Base-by-base conservation (phyloP, 805 yeast species). In the Metschnikowia similis region DNA sequence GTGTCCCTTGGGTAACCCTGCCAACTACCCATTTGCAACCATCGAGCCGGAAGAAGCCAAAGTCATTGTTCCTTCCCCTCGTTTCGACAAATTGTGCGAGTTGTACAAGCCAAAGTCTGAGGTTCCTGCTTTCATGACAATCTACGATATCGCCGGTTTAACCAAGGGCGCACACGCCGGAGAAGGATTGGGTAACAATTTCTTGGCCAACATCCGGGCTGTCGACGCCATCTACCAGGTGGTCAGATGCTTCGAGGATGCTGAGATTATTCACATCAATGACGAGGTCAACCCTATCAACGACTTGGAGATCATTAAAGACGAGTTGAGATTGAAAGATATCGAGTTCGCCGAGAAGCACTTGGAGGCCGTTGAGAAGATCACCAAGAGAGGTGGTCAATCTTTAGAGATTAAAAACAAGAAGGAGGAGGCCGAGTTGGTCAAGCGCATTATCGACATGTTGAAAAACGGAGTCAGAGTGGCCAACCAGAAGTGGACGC, bases 221-320 rank as follows among this genome's bases (percentile, higher is more conserved):
- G 89, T 84, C 28, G 90, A 84, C 63, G 89, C 87, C 17, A 72
- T 84, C 39, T 82, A 80, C 63, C 89, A 84, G 58, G 80, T 84
- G 42, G 87, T 84, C 8, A 69, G 90, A 50, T 56, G 60, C 39
- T 57, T 94, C 65, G 96, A 90, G 66, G 99, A 94, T 71, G 95
- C 97, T 35, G 99, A 94, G 67, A 94, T 94, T 63, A 90, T 91
- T 61, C 99, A 94, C 74, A 87, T 94, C 63, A 96, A 90, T 74
- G 97, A 91, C 63, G 69, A 71, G 51, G 59, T 94, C 55, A 84
- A 94, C 72, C 99, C 99, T 56, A 84, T 82, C 46, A 88, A 96
- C 67, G 99, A 94, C 74, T 81, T 94, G 73, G 94, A 88, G 58
- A 92, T 94, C 67, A 89, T 94, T 66, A 79, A 80, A 59, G 88